Percentiles rank a stretch among this genome's conserved stretches.
Conservation (phyloP, 441 rosid species). For the Biscutella laevigata region DNA sequence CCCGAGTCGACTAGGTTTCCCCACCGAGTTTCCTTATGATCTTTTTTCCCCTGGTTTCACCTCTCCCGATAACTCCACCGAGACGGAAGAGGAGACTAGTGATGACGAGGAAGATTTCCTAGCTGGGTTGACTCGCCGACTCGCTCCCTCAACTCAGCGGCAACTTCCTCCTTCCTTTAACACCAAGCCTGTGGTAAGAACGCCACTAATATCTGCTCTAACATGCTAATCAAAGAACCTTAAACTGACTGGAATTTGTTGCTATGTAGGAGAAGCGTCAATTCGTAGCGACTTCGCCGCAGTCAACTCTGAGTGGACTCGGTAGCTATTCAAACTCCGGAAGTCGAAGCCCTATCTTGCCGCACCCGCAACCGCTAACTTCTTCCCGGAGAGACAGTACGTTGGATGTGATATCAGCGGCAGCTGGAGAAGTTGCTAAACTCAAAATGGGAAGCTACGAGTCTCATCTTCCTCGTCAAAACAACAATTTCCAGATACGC, state of each 20-base stretch:
- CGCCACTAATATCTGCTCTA: too few species aligned
- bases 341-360: constrained; percentile 43
- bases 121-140: constrained; percentile 63
- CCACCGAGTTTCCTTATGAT: constrained; percentile 77
- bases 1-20: constrained; percentile 37
- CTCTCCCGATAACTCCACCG: constrained; percentile 57
- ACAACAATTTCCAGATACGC: neutral
- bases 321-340: constrained; percentile 56
- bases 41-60: constrained; percentile 34
- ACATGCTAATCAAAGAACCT: too few species aligned
- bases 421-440: constrained; percentile 67
- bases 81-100: constrained; percentile 49
- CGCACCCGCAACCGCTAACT: constrained; percentile 26
- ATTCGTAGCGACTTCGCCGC: constrained; percentile 55
- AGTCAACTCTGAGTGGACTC: constrained; percentile 71
- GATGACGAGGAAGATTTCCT: constrained; percentile 80
- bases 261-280: constrained; percentile 33
- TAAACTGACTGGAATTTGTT: too few species aligned
- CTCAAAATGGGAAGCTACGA: constrained; percentile 39
- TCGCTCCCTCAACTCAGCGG: constrained; percentile 52
- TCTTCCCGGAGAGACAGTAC: constrained; percentile 43
- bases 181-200: constrained; percentile 37
- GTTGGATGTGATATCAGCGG: constrained; percentile 70
- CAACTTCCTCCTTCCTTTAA: constrained; percentile 25
- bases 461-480: constrained; percentile 5